Conservation (phyloP, 257 asterid species). For the Leptodermis oblonga region DNA sequence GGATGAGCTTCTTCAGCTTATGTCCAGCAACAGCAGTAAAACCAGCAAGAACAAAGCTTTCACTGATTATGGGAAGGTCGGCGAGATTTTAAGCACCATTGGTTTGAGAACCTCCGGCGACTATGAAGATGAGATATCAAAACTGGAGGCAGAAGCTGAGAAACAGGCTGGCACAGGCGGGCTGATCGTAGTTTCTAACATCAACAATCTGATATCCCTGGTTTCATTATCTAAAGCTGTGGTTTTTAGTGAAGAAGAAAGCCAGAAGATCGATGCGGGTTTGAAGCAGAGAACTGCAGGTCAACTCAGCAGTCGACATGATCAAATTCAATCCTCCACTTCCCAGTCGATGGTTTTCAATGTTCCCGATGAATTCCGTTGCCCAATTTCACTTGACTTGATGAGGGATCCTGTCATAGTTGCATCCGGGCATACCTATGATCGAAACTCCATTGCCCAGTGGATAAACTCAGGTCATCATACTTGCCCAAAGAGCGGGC, state of each 20-base stretch:
- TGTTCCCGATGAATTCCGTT: conserved; percentile 71
- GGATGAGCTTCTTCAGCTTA: conserved; percentile 52
- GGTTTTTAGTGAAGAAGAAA: conserved; percentile 32
- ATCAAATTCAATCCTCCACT: conserved; percentile 36
- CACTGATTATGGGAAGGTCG: conserved; percentile 31
- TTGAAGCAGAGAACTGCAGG: conserved; percentile 37
- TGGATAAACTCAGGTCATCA: conserved; percentile 89
- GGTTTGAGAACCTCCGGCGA: conserved; percentile 45
- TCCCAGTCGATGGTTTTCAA: conserved; percentile 35
- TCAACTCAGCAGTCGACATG: conserved; percentile 23
- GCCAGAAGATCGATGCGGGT: conserved; percentile 27
- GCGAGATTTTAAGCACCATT: conserved; percentile 38
- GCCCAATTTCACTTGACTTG: conserved; percentile 82
- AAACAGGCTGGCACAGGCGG: conserved; percentile 93
- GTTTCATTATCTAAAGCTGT: conserved; percentile 44
- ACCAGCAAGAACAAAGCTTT: conserved; percentile 36
- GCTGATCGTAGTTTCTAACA: conserved; percentile 55
- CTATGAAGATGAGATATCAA: conserved; percentile 59
- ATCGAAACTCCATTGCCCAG: conserved; percentile 64
- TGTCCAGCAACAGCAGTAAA: conserved; percentile 31
- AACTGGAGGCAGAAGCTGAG: conserved; percentile 61
- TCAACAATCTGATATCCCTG: conserved; percentile 62
- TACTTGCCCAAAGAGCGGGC: conserved; percentile 88
- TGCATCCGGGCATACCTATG: conserved; percentile 88
- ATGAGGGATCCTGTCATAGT: conserved; percentile 80